Base-by-base conservation (phyloP, 2,329 filamentous ascomycete genomes). In the Trichoderma guizhouense region DNA sequence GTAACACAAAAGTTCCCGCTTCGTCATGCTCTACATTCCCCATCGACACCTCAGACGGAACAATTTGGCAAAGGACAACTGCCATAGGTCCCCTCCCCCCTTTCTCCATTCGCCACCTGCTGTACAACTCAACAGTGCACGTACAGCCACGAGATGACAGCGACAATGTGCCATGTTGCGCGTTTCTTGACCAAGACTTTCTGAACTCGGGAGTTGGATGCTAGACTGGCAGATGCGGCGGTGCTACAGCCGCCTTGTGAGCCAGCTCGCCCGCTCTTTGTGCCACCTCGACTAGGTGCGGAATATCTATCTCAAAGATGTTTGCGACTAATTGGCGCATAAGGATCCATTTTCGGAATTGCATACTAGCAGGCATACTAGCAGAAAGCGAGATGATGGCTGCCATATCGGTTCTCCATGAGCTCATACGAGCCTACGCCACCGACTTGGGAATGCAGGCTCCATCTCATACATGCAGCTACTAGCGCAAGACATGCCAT, bases 381-480 rank as follows among this genome's bases (percentile, higher is more conserved):
- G n/a, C 4, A 39, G 15, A 34, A 28, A 43, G 18, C 21, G 34
- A 32, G 36, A 57, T 47, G 24, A 63, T n/a, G 32, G 21, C 28
- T 43, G 47, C 24, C 28, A 36, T 26, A 28, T 70, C 18, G 24
- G 32, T 12, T 63, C 14, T 21, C 32, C 14, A 26, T 47, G 26
- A 61, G 61, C 65, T 61, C 66, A 69, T 53, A 53, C 24, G 24
- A 61, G 26, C 5, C 15, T 32, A 57, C 60, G 60, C 68, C 47
- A 71, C 51, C 39, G 9, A 7, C 21, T 58, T 64, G 47, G 24
- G 26, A 21, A 47, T 57, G 32, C 26, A 63, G 21, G 34, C 18
- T 18, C 68, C 68, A 70, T 70, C 60, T 64, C 60, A 70, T 60
- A 70, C 60, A 43, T 47, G 30, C 32, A 71, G 68, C 15, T 21